Base-by-base conservation (phyloP, 2,329 filamentous ascomycete genomes). In the Colletotrichum neosansevieriae region DNA sequence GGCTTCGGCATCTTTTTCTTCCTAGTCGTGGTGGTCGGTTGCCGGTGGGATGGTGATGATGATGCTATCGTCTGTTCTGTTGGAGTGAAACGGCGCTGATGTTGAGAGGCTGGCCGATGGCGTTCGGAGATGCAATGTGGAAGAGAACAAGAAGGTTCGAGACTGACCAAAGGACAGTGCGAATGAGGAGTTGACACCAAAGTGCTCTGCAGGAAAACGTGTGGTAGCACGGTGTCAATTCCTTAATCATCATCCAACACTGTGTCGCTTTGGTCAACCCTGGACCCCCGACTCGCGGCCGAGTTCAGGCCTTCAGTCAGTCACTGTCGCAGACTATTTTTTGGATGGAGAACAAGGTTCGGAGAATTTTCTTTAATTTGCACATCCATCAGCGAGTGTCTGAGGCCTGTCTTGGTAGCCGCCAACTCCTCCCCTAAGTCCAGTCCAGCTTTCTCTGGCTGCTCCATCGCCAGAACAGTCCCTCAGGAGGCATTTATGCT, bases 351-450 rank as follows among this genome's bases (percentile, higher is more conserved):
- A 59, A 47, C 36, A 57, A 53, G 29, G 51, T 53, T 67, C 36
- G 44, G 51, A 57, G 40, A 36, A n/a, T 58, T 45, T 58, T 21
- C 12, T 42, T 34, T 17, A 13, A 32, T 47, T 64, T 49, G 32
- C 34, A 53, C 17, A 45, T 49, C 65, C 13, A 59, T 58, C n/a
- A 59, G 36, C 40, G 54, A 64, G 32, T 36, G 65, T 68, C 24
- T 59, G 54, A 54, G 40, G 24, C 10, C 12, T 47, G 24, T 56
- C 47, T 36, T 47, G 61, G 38, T 15, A 19, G 44, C 32, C 53
- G 45, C 44, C 45, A 32, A n/a, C 45, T 50, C 10, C 17, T 11
- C 21, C 36, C 38, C 44, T 19, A 2, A 44, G 24, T 57, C 44
- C 29, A 38, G 34, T 54, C 51, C 7, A 54, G 29, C 34, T 36